A percentile compares a stretch with the other conserved stretches of the same genome.
phyloP scores from a whole-genome alignment of 176 grass and related monocot genomes.

The Lolium rigidum region DNA sequence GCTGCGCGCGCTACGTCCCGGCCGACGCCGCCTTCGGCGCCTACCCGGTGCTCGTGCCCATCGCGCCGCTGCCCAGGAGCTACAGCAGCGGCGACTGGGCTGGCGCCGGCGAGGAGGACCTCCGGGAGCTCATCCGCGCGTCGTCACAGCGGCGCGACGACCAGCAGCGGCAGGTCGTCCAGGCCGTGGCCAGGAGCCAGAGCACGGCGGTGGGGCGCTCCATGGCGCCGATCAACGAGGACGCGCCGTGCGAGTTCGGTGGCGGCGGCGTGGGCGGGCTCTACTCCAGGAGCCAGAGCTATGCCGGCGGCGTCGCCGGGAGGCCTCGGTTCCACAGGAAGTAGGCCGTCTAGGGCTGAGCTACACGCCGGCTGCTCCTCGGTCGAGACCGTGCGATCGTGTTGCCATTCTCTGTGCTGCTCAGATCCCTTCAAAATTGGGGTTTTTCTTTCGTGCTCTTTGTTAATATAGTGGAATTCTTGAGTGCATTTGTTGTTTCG shows the following conservation, averaged over 20 bases:
- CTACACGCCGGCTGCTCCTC: neutral
- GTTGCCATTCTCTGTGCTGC: neutral
- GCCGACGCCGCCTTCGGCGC: constrained; percentile 54
- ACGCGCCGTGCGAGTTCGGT: constrained; percentile 54
- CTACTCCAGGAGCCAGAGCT: constrained; percentile 47
- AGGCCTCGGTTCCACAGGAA: constrained; percentile 28
- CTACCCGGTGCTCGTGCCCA: constrained; percentile 55
- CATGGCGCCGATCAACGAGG: constrained; percentile 63
- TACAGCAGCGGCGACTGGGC: constrained; percentile 29
- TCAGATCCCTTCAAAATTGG: neutral
- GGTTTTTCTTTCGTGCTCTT: neutral
- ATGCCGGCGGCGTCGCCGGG: constrained; percentile 26
- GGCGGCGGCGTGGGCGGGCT: constrained; percentile 11
- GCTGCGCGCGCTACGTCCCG: constrained; percentile 56
- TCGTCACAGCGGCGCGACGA: constrained; percentile 41
- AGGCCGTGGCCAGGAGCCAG: constrained; percentile 51
- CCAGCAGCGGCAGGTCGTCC: constrained; percentile 2
- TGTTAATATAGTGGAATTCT: constrained; percentile 31
- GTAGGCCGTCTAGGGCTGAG: constrained; percentile 25
- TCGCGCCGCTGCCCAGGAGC: constrained; percentile 28
- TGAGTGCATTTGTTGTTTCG: neutral
- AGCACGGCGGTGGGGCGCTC: constrained; percentile 41
- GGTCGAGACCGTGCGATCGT: neutral
- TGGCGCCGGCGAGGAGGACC: constrained; percentile 40
- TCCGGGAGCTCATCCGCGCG: constrained; percentile 56